Percentiles rank a stretch among this genome's conserved stretches.
These are phyloP conservation scores for Aeminium ludgeri DNA, from an alignment of 495 filamentous ascomycete species.

Conservation along the genomic window DNA sequence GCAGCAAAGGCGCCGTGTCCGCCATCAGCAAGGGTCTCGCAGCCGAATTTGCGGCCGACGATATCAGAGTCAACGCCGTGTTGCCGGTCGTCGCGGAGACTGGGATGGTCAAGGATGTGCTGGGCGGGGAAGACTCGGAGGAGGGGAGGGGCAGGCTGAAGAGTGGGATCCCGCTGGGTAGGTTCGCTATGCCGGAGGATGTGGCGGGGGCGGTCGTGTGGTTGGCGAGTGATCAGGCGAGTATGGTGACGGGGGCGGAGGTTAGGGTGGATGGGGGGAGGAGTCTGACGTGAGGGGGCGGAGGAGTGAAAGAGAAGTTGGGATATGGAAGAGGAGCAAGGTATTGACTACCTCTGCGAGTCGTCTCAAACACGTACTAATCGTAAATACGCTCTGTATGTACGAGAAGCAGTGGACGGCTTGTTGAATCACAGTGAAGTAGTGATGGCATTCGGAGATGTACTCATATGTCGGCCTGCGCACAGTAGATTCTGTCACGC, in stretches of 20 bases:
- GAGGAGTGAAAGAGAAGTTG: too few species aligned
- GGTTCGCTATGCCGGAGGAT: slow-evolving; percentile 19
- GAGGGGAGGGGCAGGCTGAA: slow-evolving; percentile 52
- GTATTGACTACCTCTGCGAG: too few species aligned
- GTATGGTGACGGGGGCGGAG: slow-evolving; percentile 20
- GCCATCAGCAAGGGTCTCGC: slow-evolving; percentile 18
- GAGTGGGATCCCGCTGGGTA: slow-evolving; percentile 37
- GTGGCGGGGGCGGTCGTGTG: slow-evolving; percentile 20
- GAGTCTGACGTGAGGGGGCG: slow-evolving; percentile 4
- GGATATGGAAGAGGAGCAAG: too few species aligned
- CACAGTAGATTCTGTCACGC: too few species aligned
- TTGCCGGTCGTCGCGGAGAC: slow-evolving; percentile 21
- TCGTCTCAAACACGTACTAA: too few species aligned
- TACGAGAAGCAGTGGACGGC: too few species aligned
- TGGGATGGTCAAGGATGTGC: slow-evolving; percentile 40
- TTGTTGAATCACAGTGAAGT: too few species aligned
- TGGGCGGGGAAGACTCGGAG: slow-evolving; percentile 27
- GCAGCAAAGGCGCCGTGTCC: slow-evolving; percentile 18
- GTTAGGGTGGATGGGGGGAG: slow-evolving; percentile 20
- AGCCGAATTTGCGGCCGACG: slow-evolving; percentile 15
- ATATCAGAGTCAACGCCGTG: slow-evolving; percentile 16
- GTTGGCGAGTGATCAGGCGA: slow-evolving; percentile 22
- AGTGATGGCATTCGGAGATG: too few species aligned
- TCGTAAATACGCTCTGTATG: too few species aligned
- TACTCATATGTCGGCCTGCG: too few species aligned